Base-by-base conservation (phyloP, 345 rosid species). In the Gossypium rotundifolium region DNA sequence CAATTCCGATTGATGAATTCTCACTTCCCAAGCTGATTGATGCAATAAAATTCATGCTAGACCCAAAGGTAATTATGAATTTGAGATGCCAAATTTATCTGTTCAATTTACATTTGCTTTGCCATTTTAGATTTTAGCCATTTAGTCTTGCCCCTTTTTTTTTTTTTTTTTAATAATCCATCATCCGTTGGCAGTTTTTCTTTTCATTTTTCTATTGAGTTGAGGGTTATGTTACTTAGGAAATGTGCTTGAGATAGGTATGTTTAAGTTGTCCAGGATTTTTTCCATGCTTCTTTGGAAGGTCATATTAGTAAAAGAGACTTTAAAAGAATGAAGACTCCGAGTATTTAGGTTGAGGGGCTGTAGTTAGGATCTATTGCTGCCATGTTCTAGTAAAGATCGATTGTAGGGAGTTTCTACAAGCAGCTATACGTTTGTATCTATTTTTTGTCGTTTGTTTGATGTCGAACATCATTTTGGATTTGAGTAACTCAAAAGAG, bases 1-100 rank as follows among this genome's bases (percentile, higher is more conserved):
- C 99, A 29, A 93, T 95, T 51, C 98, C 94, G 23, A 86, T 95
- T 14, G 95, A 93, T 12, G 98, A 96, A 77, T 93, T 93, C 78
- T 87, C 96, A 48, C 91, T 86, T 78, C 80, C 85, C 25, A 96
- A 93, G 83, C 82, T 96, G 79, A 83, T 91, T 78, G 83, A 81
- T 74, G 96, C 96, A 52, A 90, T 92, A 79, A 89, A 87, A 3
- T 84, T 79, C 83, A 92, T 88, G 94, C 81, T 92, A 48, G 80
- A 81, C 44, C 87, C 90, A 27, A 61, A 85, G 91, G 96, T 90
- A 83, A 76, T 40, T 9, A 64, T 23, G 51, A 22, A 7, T 76
- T 61, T 48, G 29, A 53, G 44, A 72, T 61, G n/a, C 71, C 54
- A 18, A 13, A 65, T 33, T 45, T 45, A 14, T 4, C 20, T 77